phyloP scores from a whole-genome alignment of 2,329 filamentous ascomycete genomes.

The Ilyonectria destructans region DNA sequence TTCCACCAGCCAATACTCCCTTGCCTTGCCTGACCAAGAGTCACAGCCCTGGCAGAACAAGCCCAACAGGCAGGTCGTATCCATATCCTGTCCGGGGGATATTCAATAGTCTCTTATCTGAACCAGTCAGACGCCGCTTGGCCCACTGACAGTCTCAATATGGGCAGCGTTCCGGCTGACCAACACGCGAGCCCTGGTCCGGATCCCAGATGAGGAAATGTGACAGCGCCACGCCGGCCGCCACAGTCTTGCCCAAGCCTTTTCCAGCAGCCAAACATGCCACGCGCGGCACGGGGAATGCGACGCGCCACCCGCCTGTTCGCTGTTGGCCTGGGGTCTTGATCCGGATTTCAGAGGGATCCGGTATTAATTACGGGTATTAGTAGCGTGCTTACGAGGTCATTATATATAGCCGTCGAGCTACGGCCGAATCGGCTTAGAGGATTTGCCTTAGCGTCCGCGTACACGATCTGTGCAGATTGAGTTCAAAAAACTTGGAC shows the following conservation, averaged over 20 bases:
- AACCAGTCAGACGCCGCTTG: slow-evolving; percentile 14
- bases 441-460: neutral
- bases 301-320: neutral
- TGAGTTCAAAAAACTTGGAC: neutral
- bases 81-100: neutral
- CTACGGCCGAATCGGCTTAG: neutral
- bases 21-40: neutral
- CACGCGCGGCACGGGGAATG: slow-evolving; percentile 5
- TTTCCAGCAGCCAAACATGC: neutral
- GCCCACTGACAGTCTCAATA: slow-evolving; percentile 17
- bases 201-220: neutral
- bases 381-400: neutral
- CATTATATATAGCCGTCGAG: slow-evolving; percentile 1
- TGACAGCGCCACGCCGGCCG: neutral
- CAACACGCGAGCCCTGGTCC: neutral
- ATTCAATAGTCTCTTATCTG: slow-evolving; percentile 1
- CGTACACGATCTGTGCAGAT: slow-evolving; percentile 21
- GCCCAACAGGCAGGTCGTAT: neutral
- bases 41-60: neutral
- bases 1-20: slow-evolving; percentile 6
- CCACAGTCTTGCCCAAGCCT: neutral
- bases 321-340: neutral
- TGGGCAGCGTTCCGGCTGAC: slow-evolving; percentile 14
- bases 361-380: slow-evolving; percentile 5
- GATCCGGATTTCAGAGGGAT: neutral